Evolutionary conservation across 1,284 basidiomycete genomes (phyloP), one percentile per base, ranked within the genome.

Genomic region (Omphalotus olearius): DNA sequence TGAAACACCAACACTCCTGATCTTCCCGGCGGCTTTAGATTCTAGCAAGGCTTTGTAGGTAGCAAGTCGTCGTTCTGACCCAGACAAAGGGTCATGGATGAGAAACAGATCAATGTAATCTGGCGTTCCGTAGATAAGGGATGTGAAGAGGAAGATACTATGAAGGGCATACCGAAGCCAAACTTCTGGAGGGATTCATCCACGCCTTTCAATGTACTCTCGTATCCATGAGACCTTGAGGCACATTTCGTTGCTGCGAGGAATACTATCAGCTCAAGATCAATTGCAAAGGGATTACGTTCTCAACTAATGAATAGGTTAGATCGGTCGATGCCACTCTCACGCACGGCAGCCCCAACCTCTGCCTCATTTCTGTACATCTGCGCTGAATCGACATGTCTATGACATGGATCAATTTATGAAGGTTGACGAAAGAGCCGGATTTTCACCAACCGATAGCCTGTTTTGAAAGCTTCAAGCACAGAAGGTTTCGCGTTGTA

Each of bases 101-200:
- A 93, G 71, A 64, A 88, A 88, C 36, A 93, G 71, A 63, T 92
- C 90, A 47, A 91, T 74, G 62, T 90, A 90, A 33, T 80, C 82
- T 83, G 58, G 16, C 53, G 40, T 35, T 23, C 39, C 26, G 14
- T 33, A 43, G 40, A 23, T 20, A 14, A 13, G 11, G 47, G 25
- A 40, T 6, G 42, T 25, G 23, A 20, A 26, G 14, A 47, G 2
- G n/a, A 26, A 36, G 10, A 30, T 17, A 28, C 25, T 6, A 26
- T 53, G 16, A 18, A 11, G 18, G 11, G 4, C 17, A 28, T 7
- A 85, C 85, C 72, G 25, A 83, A 70, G 40, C 75, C 66, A 56
- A 84, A 76, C 41, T 64, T 73, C 20, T 70, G 62, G 1, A 88
- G 75, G 1, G 84, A 84, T 51, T 74, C 70, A 33, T 85, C 73